A percentile compares a stretch with the other conserved stretches of the same genome.
phyloP scores from a whole-genome alignment of 2,329 filamentous ascomycete genomes.

The Paraphoma chrysanthemicola region DNA sequence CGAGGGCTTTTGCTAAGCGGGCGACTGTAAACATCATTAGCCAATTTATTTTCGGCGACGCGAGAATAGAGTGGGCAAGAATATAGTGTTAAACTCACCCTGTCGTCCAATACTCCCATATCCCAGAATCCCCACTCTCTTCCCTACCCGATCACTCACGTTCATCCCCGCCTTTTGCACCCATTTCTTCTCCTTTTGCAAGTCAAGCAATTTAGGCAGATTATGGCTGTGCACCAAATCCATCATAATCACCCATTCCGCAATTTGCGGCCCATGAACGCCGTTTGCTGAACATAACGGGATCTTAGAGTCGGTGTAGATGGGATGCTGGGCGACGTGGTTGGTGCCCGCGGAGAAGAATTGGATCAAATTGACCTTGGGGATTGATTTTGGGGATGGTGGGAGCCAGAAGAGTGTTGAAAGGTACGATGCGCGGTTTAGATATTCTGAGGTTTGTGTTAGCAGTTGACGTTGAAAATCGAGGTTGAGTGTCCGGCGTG shows the following conservation, averaged over 20 bases:
- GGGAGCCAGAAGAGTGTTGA: slow-evolving; percentile 58
- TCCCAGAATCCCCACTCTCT: slow-evolving; percentile 65
- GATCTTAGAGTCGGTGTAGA: slow-evolving; percentile 61
- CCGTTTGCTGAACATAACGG: slow-evolving; percentile 63
- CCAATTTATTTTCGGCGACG: background rate
- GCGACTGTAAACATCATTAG: slow-evolving; percentile 51
- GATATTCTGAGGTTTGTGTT: slow-evolving; percentile 39
- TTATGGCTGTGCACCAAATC: slow-evolving; percentile 64
- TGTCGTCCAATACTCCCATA: slow-evolving; percentile 70
- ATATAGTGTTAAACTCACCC: slow-evolving; percentile 47
- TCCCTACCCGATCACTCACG: slow-evolving; percentile 63
- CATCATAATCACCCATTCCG: slow-evolving; percentile 72
- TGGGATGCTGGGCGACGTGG: slow-evolving; percentile 59
- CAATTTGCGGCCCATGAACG: slow-evolving; percentile 69
- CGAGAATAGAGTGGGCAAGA: background rate
- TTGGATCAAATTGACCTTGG: slow-evolving; percentile 60
- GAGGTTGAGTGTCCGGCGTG: too few relatives aligned
- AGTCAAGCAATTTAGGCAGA: slow-evolving; percentile 62
- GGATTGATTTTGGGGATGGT: slow-evolving; percentile 39
- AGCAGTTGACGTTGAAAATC: background rate
- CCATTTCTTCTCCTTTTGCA: slow-evolving; percentile 66
- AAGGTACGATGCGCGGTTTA: slow-evolving; percentile 55
- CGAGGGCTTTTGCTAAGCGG: slow-evolving; percentile 67
- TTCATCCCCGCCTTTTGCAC: slow-evolving; percentile 40
- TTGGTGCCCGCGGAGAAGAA: slow-evolving; percentile 66